Percentiles rank a stretch among this genome's conserved stretches.
phyloP scores from a whole-genome alignment of 2,329 filamentous ascomycete species.

The Pyricularia pennisetigena region DNA sequence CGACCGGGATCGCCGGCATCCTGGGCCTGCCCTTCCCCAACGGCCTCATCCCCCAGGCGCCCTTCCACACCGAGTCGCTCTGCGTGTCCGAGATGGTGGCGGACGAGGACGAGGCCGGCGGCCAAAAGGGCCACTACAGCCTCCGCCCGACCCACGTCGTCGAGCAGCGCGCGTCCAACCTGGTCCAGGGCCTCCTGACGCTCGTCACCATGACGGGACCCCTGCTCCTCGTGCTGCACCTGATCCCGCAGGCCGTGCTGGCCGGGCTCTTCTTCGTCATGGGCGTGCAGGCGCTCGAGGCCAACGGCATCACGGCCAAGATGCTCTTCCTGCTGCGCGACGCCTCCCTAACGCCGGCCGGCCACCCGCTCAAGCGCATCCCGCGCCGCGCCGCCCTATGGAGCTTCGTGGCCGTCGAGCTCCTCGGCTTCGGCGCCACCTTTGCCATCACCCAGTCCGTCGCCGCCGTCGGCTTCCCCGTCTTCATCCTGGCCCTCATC shows the following conservation, averaged over 20 bases:
- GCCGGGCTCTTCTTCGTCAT: constrained; percentile 79
- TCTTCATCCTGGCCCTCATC: constrained; percentile 61
- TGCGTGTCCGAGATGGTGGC: constrained; percentile 54
- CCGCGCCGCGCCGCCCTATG: constrained; percentile 57
- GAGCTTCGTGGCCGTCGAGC: constrained; percentile 59
- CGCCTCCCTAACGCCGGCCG: constrained; percentile 46
- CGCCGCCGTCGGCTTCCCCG: constrained; percentile 71
- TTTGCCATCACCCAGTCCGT: constrained; percentile 77
- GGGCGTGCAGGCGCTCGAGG: constrained; percentile 68
- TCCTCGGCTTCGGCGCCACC: constrained; percentile 64
- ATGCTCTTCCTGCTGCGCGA: constrained; percentile 62
- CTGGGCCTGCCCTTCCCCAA: constrained; percentile 70
- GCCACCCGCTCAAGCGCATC: constrained; percentile 51
- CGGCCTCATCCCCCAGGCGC: constrained; percentile 73
- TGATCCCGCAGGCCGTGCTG: constrained; percentile 71
- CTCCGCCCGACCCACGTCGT: constrained; percentile 53
- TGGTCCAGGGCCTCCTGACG: constrained; percentile 68
- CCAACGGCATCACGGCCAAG: constrained; percentile 69
- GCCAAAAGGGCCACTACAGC: constrained; percentile 44
- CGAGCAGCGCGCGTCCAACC: constrained; percentile 71
- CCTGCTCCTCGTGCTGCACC: constrained; percentile 61
- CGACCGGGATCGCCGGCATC: constrained; percentile 65
- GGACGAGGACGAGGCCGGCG: constrained; percentile 31
- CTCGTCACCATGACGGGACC: constrained; percentile 72
- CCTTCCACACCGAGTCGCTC: constrained; percentile 71